Evolutionary conservation across 2,329 filamentous ascomycete genomes (phyloP), one percentile per base, ranked within the genome.

Genomic region (Fusarium sp.): DNA sequence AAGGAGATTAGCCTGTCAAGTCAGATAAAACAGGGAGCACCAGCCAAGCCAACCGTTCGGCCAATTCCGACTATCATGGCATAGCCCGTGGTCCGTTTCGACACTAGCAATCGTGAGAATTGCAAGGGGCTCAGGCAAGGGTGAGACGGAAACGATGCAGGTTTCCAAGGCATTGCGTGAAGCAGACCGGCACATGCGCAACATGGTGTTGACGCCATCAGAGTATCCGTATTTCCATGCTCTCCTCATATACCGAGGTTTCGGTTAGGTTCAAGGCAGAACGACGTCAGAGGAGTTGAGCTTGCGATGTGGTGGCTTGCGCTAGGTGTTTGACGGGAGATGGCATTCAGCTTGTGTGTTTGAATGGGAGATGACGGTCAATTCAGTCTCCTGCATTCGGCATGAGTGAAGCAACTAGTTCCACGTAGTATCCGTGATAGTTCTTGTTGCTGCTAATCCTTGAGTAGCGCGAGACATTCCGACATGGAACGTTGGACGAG

Each of bases 181-280:
- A 35, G 35, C 56, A 56, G 64, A 43, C 59, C 37, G 57, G 54
- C 66, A 63, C 39, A 52, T 30, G 60, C 56, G 30, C 59, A 54
- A 39, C 66, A 52, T 56, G 56, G 43, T 37, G 11, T 75, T 67
- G 66, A 68, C 72, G 72, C 72, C 69, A 75, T 75, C 66, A 70
- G 43, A 66, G 72, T 58, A 67, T 64, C 41, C 50, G 45, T 60
- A 56, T 72, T 63, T 59, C 59, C 56, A 70, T 30, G 54, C 54
- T 62, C 48, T 68, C 63, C 52, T 72, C 39, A 56, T 39, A 35
- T 27, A 56, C 56, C 41, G 35, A 58, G 45, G 62, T 32, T 39
- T 54, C 18, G 18, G 34, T 27, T 37, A 25, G 25, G 50, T 27
- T 18, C 20, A 27, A 56, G 61, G 20, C 37, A 57, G 67, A 14